Conservation (phyloP, 371 early-diverging fungal species). For the Mucor lusitanicus region DNA sequence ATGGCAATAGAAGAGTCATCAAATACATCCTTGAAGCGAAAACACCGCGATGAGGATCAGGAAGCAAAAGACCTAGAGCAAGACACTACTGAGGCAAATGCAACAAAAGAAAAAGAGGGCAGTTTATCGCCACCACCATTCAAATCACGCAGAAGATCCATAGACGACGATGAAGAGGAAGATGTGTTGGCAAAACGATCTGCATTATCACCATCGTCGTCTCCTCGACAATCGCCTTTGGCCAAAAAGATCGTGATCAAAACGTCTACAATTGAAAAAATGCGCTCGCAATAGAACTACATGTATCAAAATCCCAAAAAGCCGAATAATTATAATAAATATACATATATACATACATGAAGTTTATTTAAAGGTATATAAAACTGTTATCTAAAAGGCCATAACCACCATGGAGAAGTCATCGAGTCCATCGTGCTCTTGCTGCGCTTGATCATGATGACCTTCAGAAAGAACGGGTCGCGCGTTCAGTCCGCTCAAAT, state of each 20-base stretch:
- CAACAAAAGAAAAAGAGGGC: background rate
- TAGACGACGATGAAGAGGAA: constrained; percentile 36
- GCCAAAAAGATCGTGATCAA: constrained; percentile 25
- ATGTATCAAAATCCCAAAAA: background rate
- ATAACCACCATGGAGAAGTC: background rate
- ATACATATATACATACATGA: background rate
- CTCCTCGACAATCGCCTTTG: constrained; percentile 5
- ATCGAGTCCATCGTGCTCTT: background rate
- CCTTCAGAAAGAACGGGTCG: background rate
- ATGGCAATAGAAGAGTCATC: background rate
- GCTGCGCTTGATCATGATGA: background rate
- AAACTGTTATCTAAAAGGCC: background rate
- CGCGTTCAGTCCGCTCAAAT: background rate
- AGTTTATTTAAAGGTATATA: background rate
- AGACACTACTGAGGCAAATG: background rate
- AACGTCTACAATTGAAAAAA: constrained; percentile 15
- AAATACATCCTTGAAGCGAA: background rate
- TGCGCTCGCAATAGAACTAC: constrained; percentile 6
- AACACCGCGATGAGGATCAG: background rate
- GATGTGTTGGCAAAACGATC: constrained; percentile 26
- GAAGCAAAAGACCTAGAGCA: background rate
- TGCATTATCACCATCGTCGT: background rate
- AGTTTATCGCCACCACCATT: constrained; percentile 11
- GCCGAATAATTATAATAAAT: background rate
- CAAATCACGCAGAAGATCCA: background rate